These are phyloP conservation scores for Lenzites betulinus DNA, from an alignment of 768 basidiomycete species.

Conservation along the genomic window DNA sequence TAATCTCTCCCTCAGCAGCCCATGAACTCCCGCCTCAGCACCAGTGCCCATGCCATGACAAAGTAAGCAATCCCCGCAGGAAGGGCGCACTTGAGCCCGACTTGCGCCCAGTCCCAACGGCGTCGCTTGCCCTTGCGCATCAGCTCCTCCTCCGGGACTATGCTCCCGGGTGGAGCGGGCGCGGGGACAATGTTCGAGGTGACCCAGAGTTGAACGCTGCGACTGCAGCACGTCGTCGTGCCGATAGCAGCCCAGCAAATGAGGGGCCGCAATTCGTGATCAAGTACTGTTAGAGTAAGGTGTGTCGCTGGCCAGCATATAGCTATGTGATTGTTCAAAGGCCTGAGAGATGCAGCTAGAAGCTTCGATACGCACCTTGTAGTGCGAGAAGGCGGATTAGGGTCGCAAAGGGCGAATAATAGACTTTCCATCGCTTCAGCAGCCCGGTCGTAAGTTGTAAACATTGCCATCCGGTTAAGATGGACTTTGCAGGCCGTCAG, in stretches of 20 bases:
- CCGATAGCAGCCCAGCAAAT: conserved; percentile 89
- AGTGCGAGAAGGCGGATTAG: conserved; percentile 90
- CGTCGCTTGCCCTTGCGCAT: conserved; percentile 43
- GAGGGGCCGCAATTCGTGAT: conserved; percentile 71
- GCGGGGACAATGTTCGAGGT: conserved; percentile 73
- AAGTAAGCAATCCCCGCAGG: conserved; percentile 77
- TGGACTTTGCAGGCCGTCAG: conserved; percentile 50
- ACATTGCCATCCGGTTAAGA: conserved; percentile 89
- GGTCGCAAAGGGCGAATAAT: conserved; percentile 86
- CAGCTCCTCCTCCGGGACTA: conserved; percentile 21
- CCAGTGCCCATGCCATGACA: conserved; percentile 72
- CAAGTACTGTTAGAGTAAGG: conserved; percentile 75
- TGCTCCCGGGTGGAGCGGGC: conserved; percentile 9
- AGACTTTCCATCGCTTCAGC: conserved; percentile 84
- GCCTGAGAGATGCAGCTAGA: neutral
- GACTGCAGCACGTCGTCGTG: conserved; percentile 81
- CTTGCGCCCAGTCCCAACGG: conserved; percentile 81
- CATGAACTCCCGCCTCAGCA: conserved; percentile 42
- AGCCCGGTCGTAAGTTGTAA: conserved; percentile 87
- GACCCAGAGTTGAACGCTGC: conserved; percentile 92
- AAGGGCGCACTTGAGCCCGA: conserved; percentile 66
- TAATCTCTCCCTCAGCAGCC: conserved; percentile 7
- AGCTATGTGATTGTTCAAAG: conserved; percentile 38
- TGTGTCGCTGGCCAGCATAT: conserved; percentile 97
- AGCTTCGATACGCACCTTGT: conserved; percentile 48